Evolutionary conservation across 768 basidiomycete species (phyloP), one percentile per base, ranked within the genome.

Genomic region (Flagelloscypha sp.): DNA sequence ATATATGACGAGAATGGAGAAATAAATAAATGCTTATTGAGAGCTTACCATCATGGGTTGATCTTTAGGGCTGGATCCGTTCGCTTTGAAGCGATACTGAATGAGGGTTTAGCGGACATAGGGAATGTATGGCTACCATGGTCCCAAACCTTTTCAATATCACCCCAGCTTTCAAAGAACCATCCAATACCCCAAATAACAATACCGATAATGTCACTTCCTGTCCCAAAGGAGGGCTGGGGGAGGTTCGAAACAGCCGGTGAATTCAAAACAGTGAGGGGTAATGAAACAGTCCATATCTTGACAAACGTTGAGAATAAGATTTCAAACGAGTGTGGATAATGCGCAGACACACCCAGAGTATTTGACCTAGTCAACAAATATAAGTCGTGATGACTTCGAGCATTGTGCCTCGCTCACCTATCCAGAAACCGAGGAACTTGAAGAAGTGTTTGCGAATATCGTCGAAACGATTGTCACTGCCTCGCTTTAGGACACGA

Each of bases 401-500:
- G 27, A 12, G 2, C 20, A 7, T 13, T 19, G 6, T 13, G 23
- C 11, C 7, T 3, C 32, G 44, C 58, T 37, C 37, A 66, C 72
- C 71, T 21, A 72, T 55, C 74, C 75, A 79, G 46, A 77, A 79
- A 66, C 72, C 72, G 6, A 76, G 54, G 47, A 81, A 81, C 45
- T 74, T 76, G 59, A 74, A 72, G 53, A 82, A 81, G 53, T 75
- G 65, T 2, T 64, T 64, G 5, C 80, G 61, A 35, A 83, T 80
- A 12, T 75, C 68, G 44, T 84, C 79, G 48, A 83, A 83, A 1
- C 80, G 68, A 3, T 60, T 63, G 45, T 84, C 80, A 44, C 68
- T 73, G 2, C 79, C 79, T 6, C 64, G 74, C 48, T 76, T 79
- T 28, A 84, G 48, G 4, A 84, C 79, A n/a, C 80, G 71, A 55